These are phyloP conservation scores for Thermochaetoides dissita DNA, from an alignment of 2,329 filamentous ascomycete genomes.

Conservation along the genomic window DNA sequence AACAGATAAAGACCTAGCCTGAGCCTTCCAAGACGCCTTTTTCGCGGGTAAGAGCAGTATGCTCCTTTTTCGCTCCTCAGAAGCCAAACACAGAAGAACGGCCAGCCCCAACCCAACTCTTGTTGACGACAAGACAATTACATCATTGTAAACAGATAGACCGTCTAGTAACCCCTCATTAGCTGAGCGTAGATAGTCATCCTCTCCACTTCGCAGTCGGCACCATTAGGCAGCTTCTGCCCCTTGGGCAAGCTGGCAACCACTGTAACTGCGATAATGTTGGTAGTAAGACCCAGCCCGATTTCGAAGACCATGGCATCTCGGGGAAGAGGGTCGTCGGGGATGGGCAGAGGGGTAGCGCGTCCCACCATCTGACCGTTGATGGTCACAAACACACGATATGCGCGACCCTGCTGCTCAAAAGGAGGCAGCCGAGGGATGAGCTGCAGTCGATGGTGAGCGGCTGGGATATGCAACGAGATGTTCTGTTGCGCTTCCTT, in stretches of 20 bases:
- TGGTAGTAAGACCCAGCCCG: slow-evolving; percentile 54
- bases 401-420: slow-evolving; percentile 48
- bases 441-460: slow-evolving; percentile 59
- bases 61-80: too few species aligned
- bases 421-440: slow-evolving; percentile 51
- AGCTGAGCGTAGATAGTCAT: slow-evolving; percentile 64
- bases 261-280: slow-evolving; percentile 65
- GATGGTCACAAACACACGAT: slow-evolving; percentile 61
- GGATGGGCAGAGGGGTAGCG: slow-evolving; percentile 30
- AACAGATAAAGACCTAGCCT: too few species aligned
- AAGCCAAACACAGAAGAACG: too few species aligned
- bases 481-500: slow-evolving; percentile 56
- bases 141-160: too few species aligned
- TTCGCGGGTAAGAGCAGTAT: too few species aligned
- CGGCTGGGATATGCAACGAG: slow-evolving; percentile 54
- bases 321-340: slow-evolving; percentile 38
- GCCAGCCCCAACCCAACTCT: too few species aligned
- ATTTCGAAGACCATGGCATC: slow-evolving; percentile 62
- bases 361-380: slow-evolving; percentile 50
- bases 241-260: slow-evolving; percentile 54
- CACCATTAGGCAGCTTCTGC: slow-evolving; percentile 40
- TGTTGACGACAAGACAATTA: too few species aligned
- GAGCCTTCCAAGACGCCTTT: too few species aligned
- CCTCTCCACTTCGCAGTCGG: slow-evolving; percentile 63
- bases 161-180: slow-evolving; percentile 27